These are phyloP conservation scores for Lentinus tigrinus DNA, from an alignment of 768 basidiomycete genomes.

Conservation along the genomic window DNA sequence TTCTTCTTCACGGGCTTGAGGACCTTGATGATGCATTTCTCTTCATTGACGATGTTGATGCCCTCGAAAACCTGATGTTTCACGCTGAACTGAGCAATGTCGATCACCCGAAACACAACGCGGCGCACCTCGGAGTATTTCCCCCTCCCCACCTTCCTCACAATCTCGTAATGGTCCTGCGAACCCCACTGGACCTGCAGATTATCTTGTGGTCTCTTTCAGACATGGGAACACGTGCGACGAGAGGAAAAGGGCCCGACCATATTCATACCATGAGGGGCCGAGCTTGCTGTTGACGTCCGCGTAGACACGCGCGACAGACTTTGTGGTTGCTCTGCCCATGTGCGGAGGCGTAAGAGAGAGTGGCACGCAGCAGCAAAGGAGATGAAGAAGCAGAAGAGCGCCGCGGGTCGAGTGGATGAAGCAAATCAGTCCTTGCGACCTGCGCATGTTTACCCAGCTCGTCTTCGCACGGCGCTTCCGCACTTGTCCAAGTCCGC, in stretches of 20 bases:
- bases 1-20: constrained; percentile 99
- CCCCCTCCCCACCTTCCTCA: constrained; percentile 91
- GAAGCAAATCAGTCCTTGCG: constrained; percentile 15
- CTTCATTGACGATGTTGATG: constrained; percentile 84
- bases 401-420: constrained; percentile 3
- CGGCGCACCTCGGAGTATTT: constrained; percentile 86
- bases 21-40: constrained; percentile 98
- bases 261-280: constrained; percentile 94
- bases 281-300: constrained; percentile 88
- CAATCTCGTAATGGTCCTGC: constrained; percentile 97
- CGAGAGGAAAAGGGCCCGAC: constrained; percentile 41
- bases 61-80: constrained; percentile 81
- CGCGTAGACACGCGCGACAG: constrained; percentile 82
- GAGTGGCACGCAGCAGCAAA: constrained; percentile 2
- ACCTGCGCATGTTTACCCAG: constrained; percentile 10
- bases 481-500: not conserved
- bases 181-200: constrained; percentile 97
- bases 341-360: constrained; percentile 34
- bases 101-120: not conserved
- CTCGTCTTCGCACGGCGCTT: constrained; percentile 14
- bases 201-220: constrained; percentile 58
- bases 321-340: constrained; percentile 73
- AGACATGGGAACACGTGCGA: not conserved
- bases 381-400: constrained; percentile 9
- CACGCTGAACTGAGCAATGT: not conserved